These are phyloP conservation scores for Luzula sylvatica DNA, from an alignment of 176 grass and related monocot species.

Conservation along the genomic window DNA sequence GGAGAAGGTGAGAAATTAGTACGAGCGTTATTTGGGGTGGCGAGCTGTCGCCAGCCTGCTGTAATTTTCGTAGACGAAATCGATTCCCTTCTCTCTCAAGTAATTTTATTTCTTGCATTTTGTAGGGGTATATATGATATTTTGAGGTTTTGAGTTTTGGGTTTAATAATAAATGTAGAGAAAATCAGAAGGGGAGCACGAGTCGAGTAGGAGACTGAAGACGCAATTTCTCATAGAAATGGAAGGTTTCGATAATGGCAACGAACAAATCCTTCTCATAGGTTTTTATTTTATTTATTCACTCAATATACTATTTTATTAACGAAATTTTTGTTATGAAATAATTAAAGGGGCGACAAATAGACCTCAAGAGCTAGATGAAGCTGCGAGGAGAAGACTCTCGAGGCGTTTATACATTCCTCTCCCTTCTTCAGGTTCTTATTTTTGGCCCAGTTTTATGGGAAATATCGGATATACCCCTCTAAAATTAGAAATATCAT, in stretches of 20 bases:
- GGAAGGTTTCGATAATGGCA: conserved; percentile 90
- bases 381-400: conserved; percentile 84
- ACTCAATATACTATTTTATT: conserved; percentile 6
- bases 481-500: too few relatives aligned
- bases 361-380: conserved; percentile 96
- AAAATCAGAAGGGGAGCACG: conserved; percentile 94
- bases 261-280: conserved; percentile 90
- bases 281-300: conserved; percentile 27
- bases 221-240: conserved; percentile 99
- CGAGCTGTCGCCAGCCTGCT: conserved; percentile 83
- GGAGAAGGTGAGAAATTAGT: conserved; percentile 97
- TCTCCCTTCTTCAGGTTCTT: conserved; percentile 81
- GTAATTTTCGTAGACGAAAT: conserved; percentile 99
- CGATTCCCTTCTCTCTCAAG: conserved; percentile 89
- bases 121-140: conserved; percentile 14
- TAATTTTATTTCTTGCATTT: conserved; percentile 5
- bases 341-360: conserved; percentile 77
- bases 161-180: conserved; percentile 46
- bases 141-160: conserved; percentile 16
- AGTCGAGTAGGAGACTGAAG: conserved; percentile 96
- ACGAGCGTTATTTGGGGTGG: conserved; percentile 91
- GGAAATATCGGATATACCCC: too few relatives aligned
- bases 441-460: conserved; percentile 14
- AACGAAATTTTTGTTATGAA: too few relatives aligned
- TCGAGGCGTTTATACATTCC: conserved; percentile 92